phyloP scores from a whole-genome alignment of 2,329 filamentous ascomycete genomes.

The Cordyceps pruinosa region DNA sequence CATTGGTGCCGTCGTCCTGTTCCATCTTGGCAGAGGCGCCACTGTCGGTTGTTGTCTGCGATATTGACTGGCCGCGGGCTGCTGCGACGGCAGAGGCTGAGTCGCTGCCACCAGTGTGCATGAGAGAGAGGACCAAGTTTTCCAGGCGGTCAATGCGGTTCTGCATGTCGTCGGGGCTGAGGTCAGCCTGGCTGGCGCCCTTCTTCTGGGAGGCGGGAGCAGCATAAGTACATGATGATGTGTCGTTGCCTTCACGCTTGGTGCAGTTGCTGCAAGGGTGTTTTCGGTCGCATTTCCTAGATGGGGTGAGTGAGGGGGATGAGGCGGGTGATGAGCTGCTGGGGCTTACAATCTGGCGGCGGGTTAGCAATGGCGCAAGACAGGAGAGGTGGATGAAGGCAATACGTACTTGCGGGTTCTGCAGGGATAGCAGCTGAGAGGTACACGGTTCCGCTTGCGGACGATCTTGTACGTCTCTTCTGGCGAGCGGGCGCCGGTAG shows the following conservation, averaged over 20 bases:
- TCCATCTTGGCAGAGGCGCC: constrained; percentile 43
- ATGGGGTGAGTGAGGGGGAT: constrained; percentile 21
- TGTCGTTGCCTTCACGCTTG: constrained; percentile 79
- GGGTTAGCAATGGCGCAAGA: constrained; percentile 15
- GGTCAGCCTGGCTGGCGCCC: constrained; percentile 53
- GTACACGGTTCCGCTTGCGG: constrained; percentile 84
- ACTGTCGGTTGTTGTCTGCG: constrained; percentile 35
- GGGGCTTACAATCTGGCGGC: constrained; percentile 30
- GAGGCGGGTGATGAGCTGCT: constrained; percentile 1
- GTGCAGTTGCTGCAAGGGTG: constrained; percentile 92
- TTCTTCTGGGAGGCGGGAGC: constrained; percentile 65
- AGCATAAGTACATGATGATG: constrained; percentile 78
- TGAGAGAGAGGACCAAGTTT: constrained; percentile 82
- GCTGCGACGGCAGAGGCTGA: constrained; percentile 34
- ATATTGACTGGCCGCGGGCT: constrained; percentile 27
- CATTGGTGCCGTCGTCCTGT: constrained; percentile 49
- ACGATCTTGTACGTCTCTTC: constrained; percentile 83
- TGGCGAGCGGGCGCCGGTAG: constrained; percentile 69
- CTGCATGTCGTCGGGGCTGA: constrained; percentile 90
- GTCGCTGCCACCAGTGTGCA: constrained; percentile 70
- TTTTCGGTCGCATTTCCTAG: constrained; percentile 85
- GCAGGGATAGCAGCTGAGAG: constrained; percentile 86
- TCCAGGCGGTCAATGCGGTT: constrained; percentile 94
- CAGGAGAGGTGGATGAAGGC: neutral
- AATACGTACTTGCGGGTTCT: constrained; percentile 74